Base-by-base conservation (phyloP, 176 grass and related monocot genomes). In the Neostapfia colusana region DNA sequence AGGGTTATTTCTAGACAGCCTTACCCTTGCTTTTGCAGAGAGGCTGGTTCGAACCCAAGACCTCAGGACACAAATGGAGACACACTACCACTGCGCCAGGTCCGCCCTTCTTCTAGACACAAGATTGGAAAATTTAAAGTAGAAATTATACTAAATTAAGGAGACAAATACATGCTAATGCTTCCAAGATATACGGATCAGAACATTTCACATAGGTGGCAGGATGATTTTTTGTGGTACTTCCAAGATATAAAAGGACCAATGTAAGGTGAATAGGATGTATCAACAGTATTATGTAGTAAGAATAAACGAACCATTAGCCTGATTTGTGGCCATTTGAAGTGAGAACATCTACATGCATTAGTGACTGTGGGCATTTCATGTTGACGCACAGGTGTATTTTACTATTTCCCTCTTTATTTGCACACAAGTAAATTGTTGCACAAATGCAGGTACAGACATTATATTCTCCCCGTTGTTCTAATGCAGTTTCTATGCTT, bases 331-430 rank as follows among this genome's bases (percentile, higher is more conserved):
- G 37, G 12, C 25, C 25, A 24, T 44, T 67, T 82, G 61, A 77
- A 74, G 54, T 13, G 51, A 51, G 68, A 61, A 38, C 69, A 65
- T 65, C 35, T 7, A 23, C 12, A 82, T 13, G 44, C 36, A 74
- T 74, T 42, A 66, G 65, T 66, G 16, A 43, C 40, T n/a, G n/a
- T 66, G 48, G 21, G 45, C 31, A 54, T 54, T 11, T 53, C 44
- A 80, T 36, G 9, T 73, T 73, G n/a, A n/a, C n/a, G 23, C 69
- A 20, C 15, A 28, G 10, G 16, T 12, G 18, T 82, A 37, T 20
- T 81, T 27, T 71, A 35, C 25, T n/a, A n/a, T 62, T 73, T 82
- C 21, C 34, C 23, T 41, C 63, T 64, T 48, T 72, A 59, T 38
- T 25, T 62, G 14, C 54, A 64, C 53, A 35, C 24, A 34, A 28